Base-by-base conservation (phyloP, 1,284 basidiomycete genomes). In the Phlebopus sp. region DNA sequence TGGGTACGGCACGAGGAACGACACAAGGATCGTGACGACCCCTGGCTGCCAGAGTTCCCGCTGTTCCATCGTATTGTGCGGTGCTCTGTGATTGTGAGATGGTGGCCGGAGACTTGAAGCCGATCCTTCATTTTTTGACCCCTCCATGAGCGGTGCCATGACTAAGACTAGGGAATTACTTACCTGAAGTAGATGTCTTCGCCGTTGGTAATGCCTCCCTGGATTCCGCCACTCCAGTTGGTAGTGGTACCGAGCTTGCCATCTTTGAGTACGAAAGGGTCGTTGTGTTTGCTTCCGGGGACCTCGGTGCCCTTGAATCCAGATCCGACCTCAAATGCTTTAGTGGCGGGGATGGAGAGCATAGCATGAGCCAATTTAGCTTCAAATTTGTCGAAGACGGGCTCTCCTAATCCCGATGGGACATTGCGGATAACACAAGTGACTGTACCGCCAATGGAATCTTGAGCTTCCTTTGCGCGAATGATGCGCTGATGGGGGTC, bases 341-440 rank as follows among this genome's bases (percentile, higher is more conserved):
- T 99, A 49, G 97, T 99, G 6, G 97, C 96, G 29, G 97, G 97
- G 63, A 99, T 98, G 52, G 91, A 95, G 49, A 99, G 81, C 95
- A 99, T 99, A 14, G 97, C 97, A 67, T 99, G 97, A 3, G 83
- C 97, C 50, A 99, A 84, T 58, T 86, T 84, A 29, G 97, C 97
- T 70, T 98, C 97, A 65, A 99, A 86, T 75, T 99, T 99, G 79
- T 99, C 95, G 68, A 99, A 99, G 49, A 92, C 90, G 38, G 97
- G 97, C 70, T 99, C 97, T 47, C 97, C 97, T 31, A 99, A 81
- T 2, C 97, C 97, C 15, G 86, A 72, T 35, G 97, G 95, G 5
- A 90, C 83, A 55, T 86, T 82, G 46, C 96, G 89, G 62, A 99
- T 91, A 35, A 99, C 90, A 68, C 97, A 99, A 45, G 93, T 98